Conservation (phyloP, 2,329 filamentous ascomycete species). For the Chaetomiaceae sp. region DNA sequence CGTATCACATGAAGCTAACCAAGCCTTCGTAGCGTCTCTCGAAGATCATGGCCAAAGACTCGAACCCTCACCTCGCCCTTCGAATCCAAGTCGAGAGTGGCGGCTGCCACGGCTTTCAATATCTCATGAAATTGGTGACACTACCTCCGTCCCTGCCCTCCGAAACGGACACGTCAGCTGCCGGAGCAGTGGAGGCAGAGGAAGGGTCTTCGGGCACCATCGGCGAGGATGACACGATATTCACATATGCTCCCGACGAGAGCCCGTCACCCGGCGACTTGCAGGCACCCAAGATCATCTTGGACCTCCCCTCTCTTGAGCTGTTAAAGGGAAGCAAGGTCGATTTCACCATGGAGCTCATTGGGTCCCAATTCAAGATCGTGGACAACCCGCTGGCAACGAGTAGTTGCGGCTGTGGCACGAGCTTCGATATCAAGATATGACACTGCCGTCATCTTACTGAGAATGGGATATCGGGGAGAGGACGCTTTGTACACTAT, state of each 20-base stretch:
- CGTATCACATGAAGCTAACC: constrained; percentile 2
- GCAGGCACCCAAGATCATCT: constrained; percentile 67
- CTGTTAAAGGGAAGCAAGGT: constrained; percentile 90
- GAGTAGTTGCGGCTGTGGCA: constrained; percentile 95
- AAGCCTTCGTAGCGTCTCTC: constrained; percentile 55
- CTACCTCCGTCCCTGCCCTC: constrained; percentile 40
- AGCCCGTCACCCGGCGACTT: constrained; percentile 32
- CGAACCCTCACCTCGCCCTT: constrained; percentile 77
- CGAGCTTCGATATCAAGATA: constrained; percentile 89
- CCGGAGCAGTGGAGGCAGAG: constrained; percentile 27
- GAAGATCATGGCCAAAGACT: constrained; percentile 67
- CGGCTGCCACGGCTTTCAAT: constrained; percentile 97
- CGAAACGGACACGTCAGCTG: constrained; percentile 4
- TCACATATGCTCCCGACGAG: constrained; percentile 60
- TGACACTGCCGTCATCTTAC: constrained; percentile 27
- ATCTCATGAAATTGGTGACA: constrained; percentile 80
- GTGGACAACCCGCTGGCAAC: constrained; percentile 86
- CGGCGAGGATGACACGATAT: constrained; percentile 80
- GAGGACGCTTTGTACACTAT: too few species aligned
- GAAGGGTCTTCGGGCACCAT: constrained; percentile 32
- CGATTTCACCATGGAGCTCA: constrained; percentile 94
- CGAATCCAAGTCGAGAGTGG: constrained; percentile 89
- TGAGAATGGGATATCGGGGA: too few species aligned
- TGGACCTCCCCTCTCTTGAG: constrained; percentile 83
- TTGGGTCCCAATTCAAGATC: constrained; percentile 86